Evolutionary conservation across 225 moss, liverwort and hornwort species (phyloP), one percentile per base, ranked within the genome.

Genomic region (Antitrichia curtipendula): DNA sequence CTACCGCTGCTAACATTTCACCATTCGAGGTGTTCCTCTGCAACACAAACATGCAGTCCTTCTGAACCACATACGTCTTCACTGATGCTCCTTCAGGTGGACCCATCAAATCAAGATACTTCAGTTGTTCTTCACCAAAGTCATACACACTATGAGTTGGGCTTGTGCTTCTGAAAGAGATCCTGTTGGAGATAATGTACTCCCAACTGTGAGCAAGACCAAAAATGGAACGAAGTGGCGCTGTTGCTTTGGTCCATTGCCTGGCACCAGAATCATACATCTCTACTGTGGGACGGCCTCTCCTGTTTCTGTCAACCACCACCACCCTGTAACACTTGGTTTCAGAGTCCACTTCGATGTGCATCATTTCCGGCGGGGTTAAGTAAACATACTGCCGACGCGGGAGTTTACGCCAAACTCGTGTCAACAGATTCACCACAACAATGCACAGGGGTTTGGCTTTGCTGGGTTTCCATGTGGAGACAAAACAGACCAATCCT

Each of bases 151-250:
- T 6, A 4, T 2, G 28, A 29, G 4, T 38, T 19, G 0, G 1
- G 13, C 2, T 0, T 36, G 2, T 0, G 4, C 20, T 7, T 4
- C 0, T 14, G 9, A 14, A 62, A 47, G 1, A n/a, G n/a, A n/a
- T 0, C 23, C 0, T 7, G 16, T 3, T 1, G 14, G 1, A 3
- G 3, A 1, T 5, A 21, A 0, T 5, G 11, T 36, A 15, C 2
- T 7, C 3, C 72, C 72, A 72, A 4, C 2, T 2, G 29, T 28
- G 2, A 9, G 6, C 3, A 2, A 45, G 2, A 28, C 43, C 45
- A 28, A 29, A 45, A 43, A 29, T 28, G 28, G 2, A 72, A 72
- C 28, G 28, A 45, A 72, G 10, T 28, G 16, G 3, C 2, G 17
- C 2, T 16, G 28, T 6, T 45, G 28, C 45, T 72, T 72, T 28